Conservation (phyloP, 2,329 filamentous ascomycete genomes). For the Trichoderma sp. region DNA sequence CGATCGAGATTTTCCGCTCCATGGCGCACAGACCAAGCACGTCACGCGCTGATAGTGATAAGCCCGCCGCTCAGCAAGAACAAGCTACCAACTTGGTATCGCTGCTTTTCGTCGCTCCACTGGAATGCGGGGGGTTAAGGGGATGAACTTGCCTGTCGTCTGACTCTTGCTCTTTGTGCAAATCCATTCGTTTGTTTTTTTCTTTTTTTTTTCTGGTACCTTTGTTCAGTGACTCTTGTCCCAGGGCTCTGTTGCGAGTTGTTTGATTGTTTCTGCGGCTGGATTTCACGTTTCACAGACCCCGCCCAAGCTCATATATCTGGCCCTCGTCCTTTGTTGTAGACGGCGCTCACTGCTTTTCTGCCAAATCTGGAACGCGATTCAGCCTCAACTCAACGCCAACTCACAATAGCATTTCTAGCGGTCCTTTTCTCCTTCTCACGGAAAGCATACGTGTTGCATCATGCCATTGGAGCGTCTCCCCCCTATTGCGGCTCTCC, state of each 20-base stretch:
- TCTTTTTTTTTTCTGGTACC: not conserved
- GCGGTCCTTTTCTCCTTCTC: not conserved
- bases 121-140: slow-evolving; percentile 25
- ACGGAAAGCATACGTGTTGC: not conserved
- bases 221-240: not conserved
- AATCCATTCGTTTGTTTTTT: slow-evolving; percentile 4
- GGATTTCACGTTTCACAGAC: not conserved
- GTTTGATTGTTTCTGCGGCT: slow-evolving; percentile 8
- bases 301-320: not conserved
- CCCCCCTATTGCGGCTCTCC: slow-evolving; percentile 61
- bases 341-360: slow-evolving; percentile 3
- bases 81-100: slow-evolving; percentile 30
- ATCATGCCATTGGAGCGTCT: slow-evolving; percentile 44
- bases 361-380: not conserved
- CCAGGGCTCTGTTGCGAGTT: not conserved
- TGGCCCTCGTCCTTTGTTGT: not conserved
- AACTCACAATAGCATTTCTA: not conserved
- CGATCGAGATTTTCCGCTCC: slow-evolving; percentile 35
- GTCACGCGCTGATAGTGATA: slow-evolving; percentile 28
- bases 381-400: not conserved
- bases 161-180: slow-evolving; percentile 1
- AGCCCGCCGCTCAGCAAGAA: slow-evolving; percentile 2
- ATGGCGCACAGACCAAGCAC: slow-evolving; percentile 25
- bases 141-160: slow-evolving; percentile 19
- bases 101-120: slow-evolving; percentile 37